Evolutionary conservation across 805 yeast genomes (phyloP), one percentile per base, ranked within the genome.

Genomic region (Suhomyces faveliae): DNA sequence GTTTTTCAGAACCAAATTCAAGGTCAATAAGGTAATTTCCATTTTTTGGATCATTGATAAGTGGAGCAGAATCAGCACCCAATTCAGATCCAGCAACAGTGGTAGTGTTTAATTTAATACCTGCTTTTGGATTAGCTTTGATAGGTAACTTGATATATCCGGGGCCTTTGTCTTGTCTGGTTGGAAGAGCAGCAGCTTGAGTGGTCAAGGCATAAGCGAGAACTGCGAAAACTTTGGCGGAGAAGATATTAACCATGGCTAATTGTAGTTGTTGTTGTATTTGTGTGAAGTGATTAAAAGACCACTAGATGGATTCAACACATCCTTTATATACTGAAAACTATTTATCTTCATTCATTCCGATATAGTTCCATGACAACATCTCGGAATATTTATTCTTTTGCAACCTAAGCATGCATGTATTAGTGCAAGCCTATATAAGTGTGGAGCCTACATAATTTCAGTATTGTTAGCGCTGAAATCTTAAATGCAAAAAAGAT

Each of bases 1-100:
- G 50, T 22, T 40, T 38, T 45, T 50, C 21, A 21, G 50, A 45
- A 19, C 56, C 56, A 27, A 52, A 11, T 3, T n/a, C 10, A 24
- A 51, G 39, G 5, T 25, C 22, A 12, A 45, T 43, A 20, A 44
- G 19, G 43, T 51, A 51, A 35, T 43, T 35, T 21, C 5, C 10
- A 5, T 23, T 12, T 20, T 22, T 35, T 3, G 13, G 12, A 4
- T 25, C 1, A 42, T 47, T 44, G 7, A 24, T 23, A 43, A 50
- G 39, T 10, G 43, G 35, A 38, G 17, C 3, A 11, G 12, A 12
- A 25, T 3, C 5, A 25, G 29, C 4, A 25, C 5, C 29, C 1
- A 4, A n/a, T n/a, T n/a, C n/a, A n/a, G n/a, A n/a, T n/a, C n/a
- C n/a, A 12, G 13, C 29, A 11, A 25, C n/a, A 25, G 12, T 25